These are phyloP conservation scores for Balakata baccata DNA, from an alignment of 345 rosid species.

Conservation along the genomic window DNA sequence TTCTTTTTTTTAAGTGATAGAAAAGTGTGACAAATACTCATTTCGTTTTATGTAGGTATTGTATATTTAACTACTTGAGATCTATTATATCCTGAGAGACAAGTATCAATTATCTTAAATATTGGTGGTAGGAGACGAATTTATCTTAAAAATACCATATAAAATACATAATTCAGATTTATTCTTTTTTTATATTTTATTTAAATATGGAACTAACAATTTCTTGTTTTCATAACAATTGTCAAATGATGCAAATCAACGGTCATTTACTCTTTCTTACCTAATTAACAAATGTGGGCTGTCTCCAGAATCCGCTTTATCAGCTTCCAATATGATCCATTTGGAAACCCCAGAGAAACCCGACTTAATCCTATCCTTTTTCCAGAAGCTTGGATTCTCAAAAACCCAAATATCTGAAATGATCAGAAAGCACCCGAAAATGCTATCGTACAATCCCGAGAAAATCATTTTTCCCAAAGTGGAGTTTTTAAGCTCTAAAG, in stretches of 20 bases:
- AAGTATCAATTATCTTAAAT: too few relatives aligned
- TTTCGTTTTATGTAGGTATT: too few relatives aligned
- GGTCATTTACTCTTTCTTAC: constrained; percentile 36
- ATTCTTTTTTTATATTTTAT: too few relatives aligned
- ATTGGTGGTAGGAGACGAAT: too few relatives aligned
- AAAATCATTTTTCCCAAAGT: constrained; percentile 33
- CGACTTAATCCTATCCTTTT: constrained; percentile 16
- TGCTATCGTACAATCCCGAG: constrained; percentile 18
- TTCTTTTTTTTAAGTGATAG: too few relatives aligned
- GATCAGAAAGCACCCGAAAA: constrained; percentile 2
- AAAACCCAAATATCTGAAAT: constrained; percentile 21
- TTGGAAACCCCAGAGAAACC: constrained; percentile 24
- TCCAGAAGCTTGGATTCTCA: constrained; percentile 30
- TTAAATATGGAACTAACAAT: too few relatives aligned
- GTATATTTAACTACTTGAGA: too few relatives aligned
- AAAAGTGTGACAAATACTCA: too few relatives aligned
- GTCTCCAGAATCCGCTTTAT: constrained; percentile 26
- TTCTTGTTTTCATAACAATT: too few relatives aligned
- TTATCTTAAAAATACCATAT: too few relatives aligned
- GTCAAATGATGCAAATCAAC: constrained; percentile 1
- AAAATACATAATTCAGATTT: too few relatives aligned
- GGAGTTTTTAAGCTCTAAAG: constrained; percentile 22
- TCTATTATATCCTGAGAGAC: too few relatives aligned
- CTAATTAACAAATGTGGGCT: constrained; percentile 35
- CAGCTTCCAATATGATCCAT: constrained; percentile 12